phyloP scores from a whole-genome alignment of 108 stramenopile species.

The Cyclotella baltica region DNA sequence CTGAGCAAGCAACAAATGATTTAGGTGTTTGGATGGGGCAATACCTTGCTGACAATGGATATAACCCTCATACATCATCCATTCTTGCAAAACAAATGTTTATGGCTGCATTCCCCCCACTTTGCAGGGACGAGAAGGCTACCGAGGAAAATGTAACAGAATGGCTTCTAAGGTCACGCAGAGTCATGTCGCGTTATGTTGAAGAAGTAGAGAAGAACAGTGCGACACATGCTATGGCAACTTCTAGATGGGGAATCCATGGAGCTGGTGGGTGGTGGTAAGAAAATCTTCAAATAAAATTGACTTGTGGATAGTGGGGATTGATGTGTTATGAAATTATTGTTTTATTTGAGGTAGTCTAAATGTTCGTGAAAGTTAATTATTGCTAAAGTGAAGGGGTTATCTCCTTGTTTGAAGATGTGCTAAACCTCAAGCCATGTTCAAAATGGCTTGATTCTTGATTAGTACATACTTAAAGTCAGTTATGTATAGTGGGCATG shows the following conservation, averaged over 20 bases:
- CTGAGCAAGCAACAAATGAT: constrained; percentile 24
- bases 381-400: no score
- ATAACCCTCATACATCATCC: constrained; percentile 39
- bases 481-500: no score
- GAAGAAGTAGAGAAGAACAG: constrained; percentile 6
- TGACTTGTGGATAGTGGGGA: no score
- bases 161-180: constrained; percentile 5
- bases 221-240: neutral
- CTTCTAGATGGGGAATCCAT: neutral
- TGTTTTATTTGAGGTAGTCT: no score
- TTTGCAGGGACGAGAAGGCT: neutral
- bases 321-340: no score
- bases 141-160: constrained; percentile 1
- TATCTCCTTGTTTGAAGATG: no score
- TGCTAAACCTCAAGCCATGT: no score
- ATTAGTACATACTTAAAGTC: no score
- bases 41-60: constrained; percentile 56
- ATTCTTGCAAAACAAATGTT: constrained; percentile 60
- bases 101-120: constrained; percentile 49
- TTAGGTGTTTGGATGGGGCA: constrained; percentile 60
- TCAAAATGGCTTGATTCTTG: no score
- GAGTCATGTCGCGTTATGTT: neutral
- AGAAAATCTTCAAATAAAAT: neutral
- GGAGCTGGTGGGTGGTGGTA: neutral
- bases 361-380: no score